These are phyloP conservation scores for Purpureocillium takamizusanense DNA, from an alignment of 2,329 filamentous ascomycete genomes.

Conservation along the genomic window DNA sequence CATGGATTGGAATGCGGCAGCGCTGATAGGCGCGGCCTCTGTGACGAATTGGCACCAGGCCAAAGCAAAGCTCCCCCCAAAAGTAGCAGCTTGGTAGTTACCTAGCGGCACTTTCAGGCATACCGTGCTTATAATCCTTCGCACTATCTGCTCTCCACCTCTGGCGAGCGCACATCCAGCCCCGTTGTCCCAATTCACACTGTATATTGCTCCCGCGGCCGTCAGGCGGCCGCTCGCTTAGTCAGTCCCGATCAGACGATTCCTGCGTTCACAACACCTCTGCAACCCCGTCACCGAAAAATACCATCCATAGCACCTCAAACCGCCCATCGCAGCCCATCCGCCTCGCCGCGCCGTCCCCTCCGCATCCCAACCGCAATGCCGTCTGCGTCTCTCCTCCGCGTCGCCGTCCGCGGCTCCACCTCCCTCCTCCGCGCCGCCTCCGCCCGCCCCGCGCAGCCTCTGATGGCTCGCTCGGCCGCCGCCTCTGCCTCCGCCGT, in stretches of 20 bases:
- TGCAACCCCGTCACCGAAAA: slow-evolving; percentile 16
- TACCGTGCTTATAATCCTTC: background rate
- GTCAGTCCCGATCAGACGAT: slow-evolving; percentile 22
- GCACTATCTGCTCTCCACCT: background rate
- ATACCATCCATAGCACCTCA: slow-evolving; percentile 1
- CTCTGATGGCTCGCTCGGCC: slow-evolving; percentile 34
- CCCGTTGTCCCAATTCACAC: slow-evolving; percentile 16
- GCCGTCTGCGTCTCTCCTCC: slow-evolving; percentile 61
- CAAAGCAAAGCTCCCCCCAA: slow-evolving; percentile 13
- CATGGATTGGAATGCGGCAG: background rate
- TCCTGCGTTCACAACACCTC: slow-evolving; percentile 18
- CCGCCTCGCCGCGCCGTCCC: slow-evolving; percentile 15
- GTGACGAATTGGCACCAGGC: slow-evolving; percentile 14
- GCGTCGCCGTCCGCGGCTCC: slow-evolving; percentile 60
- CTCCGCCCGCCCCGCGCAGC: slow-evolving; percentile 45
- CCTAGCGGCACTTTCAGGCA: slow-evolving; percentile 7
- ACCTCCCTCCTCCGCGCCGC: slow-evolving; percentile 55
- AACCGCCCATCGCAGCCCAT: background rate
- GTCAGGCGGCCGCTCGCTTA: slow-evolving; percentile 19
- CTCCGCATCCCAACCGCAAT: slow-evolving; percentile 28
- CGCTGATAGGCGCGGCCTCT: background rate
- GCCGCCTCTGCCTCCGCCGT: slow-evolving; percentile 27
- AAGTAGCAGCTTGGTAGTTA: too few species aligned
- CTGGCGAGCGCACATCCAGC: background rate
- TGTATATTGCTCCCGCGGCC: slow-evolving; percentile 11